Conservation (phyloP, 371 early-diverging fungal genomes). For the Chytridium lagenaria region DNA sequence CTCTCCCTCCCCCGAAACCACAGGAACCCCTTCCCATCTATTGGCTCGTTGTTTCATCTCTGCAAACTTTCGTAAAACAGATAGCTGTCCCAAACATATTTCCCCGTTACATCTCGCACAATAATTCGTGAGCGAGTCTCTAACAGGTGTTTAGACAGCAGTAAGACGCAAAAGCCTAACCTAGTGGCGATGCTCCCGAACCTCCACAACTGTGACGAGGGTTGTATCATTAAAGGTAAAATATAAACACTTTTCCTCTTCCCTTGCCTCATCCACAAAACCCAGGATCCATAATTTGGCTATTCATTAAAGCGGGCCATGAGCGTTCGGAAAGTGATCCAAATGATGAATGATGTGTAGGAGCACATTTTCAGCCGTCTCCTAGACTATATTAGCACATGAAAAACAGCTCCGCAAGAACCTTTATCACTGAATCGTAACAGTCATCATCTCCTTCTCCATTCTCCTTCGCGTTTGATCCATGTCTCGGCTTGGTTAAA, state of each 20-base stretch:
- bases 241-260: slow-evolving; percentile 59
- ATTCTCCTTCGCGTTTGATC: background rate
- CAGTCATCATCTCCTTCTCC: slow-evolving; percentile 23
- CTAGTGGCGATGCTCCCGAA: slow-evolving; percentile 48
- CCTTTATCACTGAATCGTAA: slow-evolving; percentile 23
- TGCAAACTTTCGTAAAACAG: slow-evolving; percentile 60
- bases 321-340: slow-evolving; percentile 51
- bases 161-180: slow-evolving; percentile 25
- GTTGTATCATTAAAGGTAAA: slow-evolving; percentile 68
- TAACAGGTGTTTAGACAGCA: slow-evolving; percentile 4
- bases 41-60: slow-evolving; percentile 32
- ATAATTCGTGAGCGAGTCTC: slow-evolving; percentile 61
- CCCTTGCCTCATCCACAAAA: slow-evolving; percentile 44
- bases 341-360: slow-evolving; percentile 57
- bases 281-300: slow-evolving; percentile 41
- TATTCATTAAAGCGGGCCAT: slow-evolving; percentile 49
- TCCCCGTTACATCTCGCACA: slow-evolving; percentile 77
- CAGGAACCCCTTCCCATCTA: slow-evolving; percentile 5
- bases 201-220: slow-evolving; percentile 66
- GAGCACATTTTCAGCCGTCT: slow-evolving; percentile 61
- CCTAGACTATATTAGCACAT: slow-evolving; percentile 35
- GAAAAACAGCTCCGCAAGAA: background rate
- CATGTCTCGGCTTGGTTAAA: background rate
- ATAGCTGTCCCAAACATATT: slow-evolving; percentile 80
- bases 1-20: background rate